These are phyloP conservation scores for Sarcodon sp. DNA, from an alignment of 768 basidiomycete genomes.

Conservation along the genomic window DNA sequence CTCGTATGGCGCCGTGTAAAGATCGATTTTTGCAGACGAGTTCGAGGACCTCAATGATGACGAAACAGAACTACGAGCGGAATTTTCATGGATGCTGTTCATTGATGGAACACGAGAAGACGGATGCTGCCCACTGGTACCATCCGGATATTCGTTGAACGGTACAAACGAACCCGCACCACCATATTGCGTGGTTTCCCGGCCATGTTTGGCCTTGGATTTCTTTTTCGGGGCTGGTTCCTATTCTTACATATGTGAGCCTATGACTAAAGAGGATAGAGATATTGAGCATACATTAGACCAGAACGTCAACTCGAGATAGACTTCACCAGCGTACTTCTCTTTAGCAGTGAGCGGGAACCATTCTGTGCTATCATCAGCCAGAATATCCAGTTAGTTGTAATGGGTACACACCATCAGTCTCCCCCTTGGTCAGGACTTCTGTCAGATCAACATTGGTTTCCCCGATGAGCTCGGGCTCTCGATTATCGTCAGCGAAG, in stretches of 20 bases:
- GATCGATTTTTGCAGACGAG: not conserved
- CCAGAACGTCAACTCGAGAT: constrained; percentile 95
- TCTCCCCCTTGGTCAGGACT: constrained; percentile 89
- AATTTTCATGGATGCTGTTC: not conserved
- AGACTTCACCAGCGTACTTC: constrained; percentile 91
- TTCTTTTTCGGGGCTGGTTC: constrained; percentile 74
- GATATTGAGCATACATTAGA: constrained; percentile 59
- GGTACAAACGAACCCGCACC: constrained; percentile 71
- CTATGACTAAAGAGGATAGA: not conserved
- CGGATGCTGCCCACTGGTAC: not conserved
- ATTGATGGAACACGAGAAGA: not conserved
- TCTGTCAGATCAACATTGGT: constrained; percentile 77
- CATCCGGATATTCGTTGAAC: constrained; percentile 8
- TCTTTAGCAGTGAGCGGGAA: constrained; percentile 83
- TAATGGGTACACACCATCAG: constrained; percentile 59
- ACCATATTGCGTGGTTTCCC: constrained; percentile 38
- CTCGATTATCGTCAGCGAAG: constrained; percentile 90
- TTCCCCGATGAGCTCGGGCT: constrained; percentile 95
- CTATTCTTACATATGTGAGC: constrained; percentile 21
- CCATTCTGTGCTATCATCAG: constrained; percentile 56
- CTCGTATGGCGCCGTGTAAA: not conserved
- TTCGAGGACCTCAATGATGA: not conserved
- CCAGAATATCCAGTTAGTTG: constrained; percentile 3
- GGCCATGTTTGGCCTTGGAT: constrained; percentile 28
- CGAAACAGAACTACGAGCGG: not conserved